These are phyloP conservation scores for Metschnikowia koreensis DNA, from an alignment of 805 yeast genomes.

Conservation along the genomic window DNA sequence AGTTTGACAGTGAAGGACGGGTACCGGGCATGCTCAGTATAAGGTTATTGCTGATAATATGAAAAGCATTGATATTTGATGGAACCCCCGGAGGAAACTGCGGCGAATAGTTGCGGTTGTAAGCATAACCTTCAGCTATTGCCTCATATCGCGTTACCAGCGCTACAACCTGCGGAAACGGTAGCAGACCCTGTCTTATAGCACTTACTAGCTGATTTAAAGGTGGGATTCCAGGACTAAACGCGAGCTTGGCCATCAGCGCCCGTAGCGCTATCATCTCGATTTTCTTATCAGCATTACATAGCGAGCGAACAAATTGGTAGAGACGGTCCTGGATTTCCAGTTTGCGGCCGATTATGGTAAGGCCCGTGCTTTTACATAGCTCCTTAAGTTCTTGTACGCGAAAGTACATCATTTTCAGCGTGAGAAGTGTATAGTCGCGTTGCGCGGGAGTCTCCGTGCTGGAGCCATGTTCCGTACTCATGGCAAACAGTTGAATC, in stretches of 20 bases:
- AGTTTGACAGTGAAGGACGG: no score
- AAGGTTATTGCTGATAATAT: no score
- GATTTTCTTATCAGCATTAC: conserved; percentile 36
- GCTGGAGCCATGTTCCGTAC: neutral
- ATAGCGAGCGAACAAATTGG: conserved; percentile 45
- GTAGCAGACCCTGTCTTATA: conserved; percentile 28
- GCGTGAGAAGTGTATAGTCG: neutral
- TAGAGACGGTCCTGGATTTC: conserved; percentile 56
- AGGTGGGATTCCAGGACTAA: conserved; percentile 37
- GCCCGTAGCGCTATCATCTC: conserved; percentile 46
- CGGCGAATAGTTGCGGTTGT: no score
- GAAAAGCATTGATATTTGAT: no score
- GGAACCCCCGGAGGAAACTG: no score
- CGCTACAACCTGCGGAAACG: conserved; percentile 2
- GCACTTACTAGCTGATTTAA: conserved; percentile 30
- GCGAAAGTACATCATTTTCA: neutral
- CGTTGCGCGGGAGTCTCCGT: neutral
- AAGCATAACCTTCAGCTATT: neutral
- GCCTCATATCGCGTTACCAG: conserved; percentile 8
- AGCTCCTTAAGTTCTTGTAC: conserved; percentile 54
- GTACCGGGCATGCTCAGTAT: no score
- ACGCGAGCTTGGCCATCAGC: conserved; percentile 38
- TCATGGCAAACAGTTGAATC: neutral
- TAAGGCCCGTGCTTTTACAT: conserved; percentile 48
- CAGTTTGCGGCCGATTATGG: conserved; percentile 58